Evolutionary conservation across 1,284 basidiomycete species (phyloP), one percentile per base, ranked within the genome.

Genomic region (Tetrapyrgos nigripes): DNA sequence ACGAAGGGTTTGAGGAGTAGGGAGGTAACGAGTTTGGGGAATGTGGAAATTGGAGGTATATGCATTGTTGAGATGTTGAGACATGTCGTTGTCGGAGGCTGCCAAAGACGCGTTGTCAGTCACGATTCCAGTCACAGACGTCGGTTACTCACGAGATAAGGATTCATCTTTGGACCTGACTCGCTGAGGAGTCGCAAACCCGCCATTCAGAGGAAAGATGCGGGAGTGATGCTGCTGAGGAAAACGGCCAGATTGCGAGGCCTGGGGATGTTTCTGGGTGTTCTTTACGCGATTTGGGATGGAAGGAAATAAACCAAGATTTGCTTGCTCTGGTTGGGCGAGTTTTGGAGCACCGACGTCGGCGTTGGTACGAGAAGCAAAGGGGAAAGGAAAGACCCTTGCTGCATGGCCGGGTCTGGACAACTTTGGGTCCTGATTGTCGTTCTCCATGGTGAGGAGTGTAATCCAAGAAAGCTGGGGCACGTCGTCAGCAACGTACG

Each of bases 171-270:
- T 57, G 10, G 26, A 24, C 24, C 21, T 50, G n/a, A 48, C 17
- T 43, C 49, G 48, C 33, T 50, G 55, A 46, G 55, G 55, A 45
- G 55, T 57, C n/a, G 44, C 29, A 35, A 40, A 44, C 43, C 29
- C n/a, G 17, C 40, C 33, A 21, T 11, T 11, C 24, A 37, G 40
- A 10, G 55, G 55, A 45, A 57, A 57, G 28, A 57, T 57, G 19
- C 49, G 47, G n/a, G n/a, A n/a, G 11, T 43, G 55, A 29, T 44
- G 48, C 3, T 26, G 40, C 11, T 50, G 55, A 28, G 35, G 28
- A 35, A 48, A 19, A 17, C 28, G 17, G 9, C 40, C 47, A 29
- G 55, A 43, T 1, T 28, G 24, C 8, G 19, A 24, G 21, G 35
- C 19, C n/a, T 24, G 31, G 40, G 48, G 14, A 37, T 21, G 24